Evolutionary conservation across 805 yeast genomes (phyloP).

Genomic region (Candida fluviatilis): DNA sequence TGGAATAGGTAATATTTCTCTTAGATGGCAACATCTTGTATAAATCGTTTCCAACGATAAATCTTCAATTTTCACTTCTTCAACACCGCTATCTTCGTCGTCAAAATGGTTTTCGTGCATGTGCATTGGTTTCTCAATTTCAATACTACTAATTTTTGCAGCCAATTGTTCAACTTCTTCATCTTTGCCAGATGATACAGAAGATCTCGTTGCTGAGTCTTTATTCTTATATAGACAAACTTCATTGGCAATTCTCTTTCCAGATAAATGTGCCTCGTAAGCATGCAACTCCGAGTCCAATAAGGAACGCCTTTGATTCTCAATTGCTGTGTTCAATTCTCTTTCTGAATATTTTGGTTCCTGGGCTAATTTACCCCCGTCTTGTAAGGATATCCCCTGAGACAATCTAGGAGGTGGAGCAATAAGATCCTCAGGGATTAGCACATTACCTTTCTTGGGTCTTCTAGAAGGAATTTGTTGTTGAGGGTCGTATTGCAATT

Average conservation of each 20-base stretch:
- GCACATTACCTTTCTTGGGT: constrained; percentile 51
- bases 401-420: constrained; percentile 63
- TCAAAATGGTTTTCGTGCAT: constrained; percentile 51
- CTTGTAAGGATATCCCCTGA: constrained; percentile 57
- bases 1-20: constrained; percentile 89
- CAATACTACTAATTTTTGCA: constrained; percentile 22
- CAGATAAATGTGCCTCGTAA: constrained; percentile 70
- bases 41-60: constrained; percentile 47
- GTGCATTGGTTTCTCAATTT: constrained; percentile 72
- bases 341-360: constrained; percentile 34
- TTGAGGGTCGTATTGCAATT: constrained; percentile 71
- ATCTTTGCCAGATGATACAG: constrained; percentile 10
- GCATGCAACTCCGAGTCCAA: constrained; percentile 69
- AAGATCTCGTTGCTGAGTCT: constrained; percentile 2
- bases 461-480: constrained; percentile 58
- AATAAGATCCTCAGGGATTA: constrained; percentile 58
- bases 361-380: constrained; percentile 18
- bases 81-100: constrained; percentile 17
- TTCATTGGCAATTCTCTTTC: constrained; percentile 65
- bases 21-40: constrained; percentile 85
- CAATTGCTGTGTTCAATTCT: constrained; percentile 55
- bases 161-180: constrained; percentile 18
- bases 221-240: constrained; percentile 25
- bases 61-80: constrained; percentile 13
- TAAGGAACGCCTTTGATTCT: constrained; percentile 49